These are phyloP conservation scores for Trichoderma semiorbis DNA, from an alignment of 2,329 filamentous ascomycete genomes.

Conservation along the genomic window DNA sequence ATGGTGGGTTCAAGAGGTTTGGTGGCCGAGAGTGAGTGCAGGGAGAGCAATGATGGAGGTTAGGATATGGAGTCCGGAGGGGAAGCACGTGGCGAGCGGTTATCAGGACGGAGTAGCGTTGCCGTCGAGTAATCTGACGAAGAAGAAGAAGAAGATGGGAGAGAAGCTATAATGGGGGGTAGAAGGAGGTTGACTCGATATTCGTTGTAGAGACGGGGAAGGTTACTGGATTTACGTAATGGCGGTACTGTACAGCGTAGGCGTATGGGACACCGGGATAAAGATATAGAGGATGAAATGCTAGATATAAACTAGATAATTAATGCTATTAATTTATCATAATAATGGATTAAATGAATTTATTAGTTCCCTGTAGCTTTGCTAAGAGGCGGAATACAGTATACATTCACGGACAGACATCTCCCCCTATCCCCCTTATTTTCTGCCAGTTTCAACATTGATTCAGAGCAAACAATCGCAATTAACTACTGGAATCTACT, in stretches of 20 bases:
- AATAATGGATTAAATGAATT: too few relatives aligned
- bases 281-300: background rate
- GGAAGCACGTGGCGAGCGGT: conserved; percentile 51
- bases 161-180: conserved; percentile 25
- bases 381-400: background rate
- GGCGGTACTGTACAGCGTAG: background rate
- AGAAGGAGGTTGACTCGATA: background rate
- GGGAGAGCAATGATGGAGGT: conserved; percentile 47
- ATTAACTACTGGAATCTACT: background rate
- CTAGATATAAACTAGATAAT: background rate
- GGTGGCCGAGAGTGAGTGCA: conserved; percentile 45
- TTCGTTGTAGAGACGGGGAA: background rate
- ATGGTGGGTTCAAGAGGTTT: conserved; percentile 55
- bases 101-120: conserved; percentile 51
- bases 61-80: conserved; percentile 52
- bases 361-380: background rate
- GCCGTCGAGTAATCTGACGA: conserved; percentile 22
- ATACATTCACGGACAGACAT: too few relatives aligned
- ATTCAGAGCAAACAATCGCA: background rate
- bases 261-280: background rate
- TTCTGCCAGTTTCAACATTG: background rate
- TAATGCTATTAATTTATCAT: background rate
- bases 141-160: conserved; percentile 22
- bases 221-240: background rate
- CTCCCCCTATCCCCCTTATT: background rate